Evolutionary conservation across 2,329 filamentous ascomycete genomes (phyloP), one percentile per base, ranked within the genome.

Genomic region (Venturia oleaginea): DNA sequence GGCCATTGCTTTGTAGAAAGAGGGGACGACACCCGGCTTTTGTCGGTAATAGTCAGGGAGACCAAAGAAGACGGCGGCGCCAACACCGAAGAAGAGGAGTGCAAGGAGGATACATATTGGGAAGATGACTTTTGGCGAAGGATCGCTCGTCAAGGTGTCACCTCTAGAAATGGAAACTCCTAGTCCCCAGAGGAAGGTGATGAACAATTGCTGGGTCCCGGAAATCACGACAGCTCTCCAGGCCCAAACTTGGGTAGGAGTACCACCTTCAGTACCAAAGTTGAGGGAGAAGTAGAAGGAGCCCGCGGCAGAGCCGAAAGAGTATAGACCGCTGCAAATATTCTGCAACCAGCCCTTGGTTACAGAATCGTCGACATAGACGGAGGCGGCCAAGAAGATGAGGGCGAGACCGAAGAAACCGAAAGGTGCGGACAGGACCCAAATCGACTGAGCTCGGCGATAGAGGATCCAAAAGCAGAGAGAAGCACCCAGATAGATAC

Each of bases 11-110:
- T 77, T 79, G 75, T 88, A 88, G 77, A 89, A 88, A 22, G 82
- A 84, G 0, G 86, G 86, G 1, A 88, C 82, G 55, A 80, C 81
- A 66, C 86, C 86, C 0, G 86, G 86, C 15, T 79, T 76, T 70
- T 86, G 84, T 55, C 84, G 84, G 74, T 89, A 89, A 75, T 85
- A 88, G 68, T 83, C 83, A 4, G 86, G 86, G 10, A 89, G 78
- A 19, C 86, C 86, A 38, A 84, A 72, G 73, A 79, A 86, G 43
- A 87, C 76, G 2, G 85, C 68, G 4, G 79, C 43, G 24, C 83
- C 85, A 15, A 87, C 76, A 15, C 71, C 72, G 81, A 83, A 87
- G 30, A 88, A 73, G 63, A 86, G 71, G 4, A 82, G 43, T 0
- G 85, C 80, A 59, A 88, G 77, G 0, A 86, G 85, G 3, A 86